Percentiles rank a stretch among this genome's conserved stretches.
These are phyloP conservation scores for Suillus luteus DNA, from an alignment of 768 basidiomycete genomes.

Conservation along the genomic window DNA sequence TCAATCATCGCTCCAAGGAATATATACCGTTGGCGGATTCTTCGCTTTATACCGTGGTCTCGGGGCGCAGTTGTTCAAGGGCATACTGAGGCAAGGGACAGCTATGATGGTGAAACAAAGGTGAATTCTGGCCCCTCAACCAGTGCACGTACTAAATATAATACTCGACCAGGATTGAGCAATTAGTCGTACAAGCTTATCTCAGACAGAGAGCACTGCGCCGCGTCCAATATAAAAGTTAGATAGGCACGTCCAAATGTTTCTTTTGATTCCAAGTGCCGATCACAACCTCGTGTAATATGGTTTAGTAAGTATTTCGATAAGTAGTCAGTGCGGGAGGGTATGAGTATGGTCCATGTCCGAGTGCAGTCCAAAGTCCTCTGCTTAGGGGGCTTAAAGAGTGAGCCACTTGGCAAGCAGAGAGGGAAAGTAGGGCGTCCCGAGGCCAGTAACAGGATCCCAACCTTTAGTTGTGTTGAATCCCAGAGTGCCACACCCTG, in stretches of 20 bases:
- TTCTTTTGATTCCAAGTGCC: neutral
- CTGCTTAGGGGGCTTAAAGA: conserved; percentile 4
- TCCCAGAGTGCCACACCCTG: conserved; percentile 46
- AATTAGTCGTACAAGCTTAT: conserved; percentile 20
- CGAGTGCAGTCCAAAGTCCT: neutral
- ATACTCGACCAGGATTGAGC: conserved; percentile 17
- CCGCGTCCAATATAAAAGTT: neutral
- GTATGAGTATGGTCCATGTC: neutral
- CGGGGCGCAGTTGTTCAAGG: conserved; percentile 51
- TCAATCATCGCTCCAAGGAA: conserved; percentile 19
- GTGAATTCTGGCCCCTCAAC: conserved; percentile 24
- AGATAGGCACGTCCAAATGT: neutral
- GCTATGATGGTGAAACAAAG: conserved; percentile 62
- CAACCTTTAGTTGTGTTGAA: conserved; percentile 33
- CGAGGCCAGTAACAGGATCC: conserved; percentile 50
- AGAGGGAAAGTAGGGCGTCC: conserved; percentile 44
- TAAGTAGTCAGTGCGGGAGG: neutral
- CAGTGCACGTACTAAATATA: neutral
- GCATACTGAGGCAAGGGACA: conserved; percentile 57
- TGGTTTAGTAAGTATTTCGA: neutral
- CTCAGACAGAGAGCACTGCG: conserved; percentile 14
- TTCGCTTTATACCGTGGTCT: conserved; percentile 56
- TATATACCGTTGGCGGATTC: conserved; percentile 28
- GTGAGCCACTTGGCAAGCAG: conserved; percentile 39
- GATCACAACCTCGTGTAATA: neutral